Base-by-base conservation (phyloP, 1,139 yeast genomes). In the Protomyces macrosporus region DNA sequence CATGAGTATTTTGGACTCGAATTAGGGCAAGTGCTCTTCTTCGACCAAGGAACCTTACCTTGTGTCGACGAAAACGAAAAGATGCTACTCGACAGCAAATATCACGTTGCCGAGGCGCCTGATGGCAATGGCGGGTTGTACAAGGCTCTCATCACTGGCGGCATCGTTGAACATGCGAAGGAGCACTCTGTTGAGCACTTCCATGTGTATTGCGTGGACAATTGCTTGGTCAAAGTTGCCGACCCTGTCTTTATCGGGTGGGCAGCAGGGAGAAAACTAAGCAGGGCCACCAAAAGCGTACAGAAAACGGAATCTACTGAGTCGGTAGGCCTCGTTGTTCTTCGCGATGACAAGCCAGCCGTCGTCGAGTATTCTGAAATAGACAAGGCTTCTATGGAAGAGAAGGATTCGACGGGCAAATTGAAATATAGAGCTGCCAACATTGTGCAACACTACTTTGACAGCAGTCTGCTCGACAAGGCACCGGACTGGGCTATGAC, bases 51-150 rank as follows among this genome's bases (percentile, higher is more conserved):
- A 14, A 89, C 95, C 1, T 79, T 95, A 68, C 99, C 99, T 16
- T 95, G 98, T 69, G 84, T 95, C 70, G 83, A 84, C 70, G 72
- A 78, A 60, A 82, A 83, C 40, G 98, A 98, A 42, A 83, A 86
- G 72, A 83, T 95, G 70, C 80, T 91, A 66, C 71, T 90, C 71
- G 84, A 84, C 67, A 74, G 83, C 6, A 77, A 81, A 60, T 72
- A 77, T 55, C 76, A 79, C 55, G 81, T 89, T 55, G 86, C 91
- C 45, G 88, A 88, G 71, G 89, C 97, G 10, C 98, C 99, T 1
- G 98, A 95, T 75, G 99, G 99, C 1, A 95, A 95, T 74, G 99
- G 99, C 65, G 99, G 99, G 0, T 79, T 95, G 65, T 95, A 95
- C 78, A 86, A 85, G 72, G 98, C 97, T 1, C 80, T 95, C 53